Evolutionary conservation across 2,329 filamentous ascomycete species (phyloP), one percentile per base, ranked within the genome.

Genomic region (Botrytis fragariae): DNA sequence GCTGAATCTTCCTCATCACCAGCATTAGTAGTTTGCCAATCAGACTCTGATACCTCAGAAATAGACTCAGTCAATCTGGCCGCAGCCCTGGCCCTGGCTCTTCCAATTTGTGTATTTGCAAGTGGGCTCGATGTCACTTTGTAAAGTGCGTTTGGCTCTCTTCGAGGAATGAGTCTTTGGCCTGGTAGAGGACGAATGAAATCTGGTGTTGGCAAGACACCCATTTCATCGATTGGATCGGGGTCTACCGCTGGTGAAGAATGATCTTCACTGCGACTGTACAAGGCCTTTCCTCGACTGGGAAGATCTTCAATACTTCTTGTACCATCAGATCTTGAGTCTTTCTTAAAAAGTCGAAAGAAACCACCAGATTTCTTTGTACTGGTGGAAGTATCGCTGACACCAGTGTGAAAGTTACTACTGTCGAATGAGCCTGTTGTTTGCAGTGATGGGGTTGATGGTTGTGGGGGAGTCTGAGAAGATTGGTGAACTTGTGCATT

Each of bases 141-240:
- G 29, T n/a, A n/a, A 22, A 69, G 42, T 29, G 39, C 20, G 42
- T 68, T 68, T 22, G 63, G 62, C 51, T 72, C 71, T 35, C 57
- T 44, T 18, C 71, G 37, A 18, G 71, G 62, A 60, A 69, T 32
- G 12, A 72, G 37, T 32, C 18, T 68, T 42, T 48, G 51, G 12
- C 71, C 71, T 45, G 62, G 62, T 5, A 45, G 29, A n/a, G 71
- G 71, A 25, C 71, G 62, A 57, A 72, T 69, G 16, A 68, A 72
- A 39, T 44, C 65, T 6, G 71, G 71, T 16, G 62, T 35, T 35
- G 71, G 62, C 22, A 68, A 67, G 10, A 39, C 7, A 25, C 64
- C 54, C 45, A 72, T 59, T 22, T 25, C 48, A 25, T 39, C 39
- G 1, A 69, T 22, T 35, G 71, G 54, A n/a, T 72, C 62, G 0